Evolutionary conservation across 345 rosid genomes (phyloP).

Genomic region (Gossypium ekmanianum): DNA sequence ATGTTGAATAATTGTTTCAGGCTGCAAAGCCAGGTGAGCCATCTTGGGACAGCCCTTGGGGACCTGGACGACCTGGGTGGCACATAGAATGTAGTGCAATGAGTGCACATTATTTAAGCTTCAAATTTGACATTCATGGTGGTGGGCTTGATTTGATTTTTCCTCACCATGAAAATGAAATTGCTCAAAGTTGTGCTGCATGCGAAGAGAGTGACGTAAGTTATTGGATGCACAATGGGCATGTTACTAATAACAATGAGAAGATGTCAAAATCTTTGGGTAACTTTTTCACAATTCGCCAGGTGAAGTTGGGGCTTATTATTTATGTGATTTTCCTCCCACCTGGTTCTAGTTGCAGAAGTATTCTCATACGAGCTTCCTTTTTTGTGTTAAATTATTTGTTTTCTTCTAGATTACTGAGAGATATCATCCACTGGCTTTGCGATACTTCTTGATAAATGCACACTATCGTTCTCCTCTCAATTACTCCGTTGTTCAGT

Average conservation of each 20-base stretch:
- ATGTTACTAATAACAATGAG: constrained; percentile 72
- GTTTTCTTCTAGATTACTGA: constrained; percentile 52
- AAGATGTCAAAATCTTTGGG: constrained; percentile 84
- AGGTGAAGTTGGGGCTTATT: constrained; percentile 31
- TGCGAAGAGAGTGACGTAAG: constrained; percentile 49
- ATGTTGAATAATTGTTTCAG: constrained; percentile 35
- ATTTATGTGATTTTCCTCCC: neutral
- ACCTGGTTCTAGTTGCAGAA: neutral
- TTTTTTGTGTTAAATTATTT: neutral
- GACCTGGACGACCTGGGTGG: constrained; percentile 95
- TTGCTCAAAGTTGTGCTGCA: constrained; percentile 80
- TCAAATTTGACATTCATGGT: constrained; percentile 76
- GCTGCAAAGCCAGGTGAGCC: constrained; percentile 89
- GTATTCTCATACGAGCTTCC: constrained; percentile 3
- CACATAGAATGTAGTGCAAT: constrained; percentile 98
- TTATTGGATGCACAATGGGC: constrained; percentile 93
- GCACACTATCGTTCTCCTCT: constrained; percentile 88
- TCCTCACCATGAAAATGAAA: constrained; percentile 88
- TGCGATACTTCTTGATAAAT: constrained; percentile 79
- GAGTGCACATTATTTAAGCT: constrained; percentile 70
- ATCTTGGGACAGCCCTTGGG: constrained; percentile 91
- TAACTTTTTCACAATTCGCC: constrained; percentile 67
- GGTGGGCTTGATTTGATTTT: constrained; percentile 77
- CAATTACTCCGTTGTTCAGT: constrained; percentile 50
- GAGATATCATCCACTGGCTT: constrained; percentile 71